Evolutionary conservation across 2,329 filamentous ascomycete genomes (phyloP).

Genomic region (Aspergillus brasiliensis): DNA sequence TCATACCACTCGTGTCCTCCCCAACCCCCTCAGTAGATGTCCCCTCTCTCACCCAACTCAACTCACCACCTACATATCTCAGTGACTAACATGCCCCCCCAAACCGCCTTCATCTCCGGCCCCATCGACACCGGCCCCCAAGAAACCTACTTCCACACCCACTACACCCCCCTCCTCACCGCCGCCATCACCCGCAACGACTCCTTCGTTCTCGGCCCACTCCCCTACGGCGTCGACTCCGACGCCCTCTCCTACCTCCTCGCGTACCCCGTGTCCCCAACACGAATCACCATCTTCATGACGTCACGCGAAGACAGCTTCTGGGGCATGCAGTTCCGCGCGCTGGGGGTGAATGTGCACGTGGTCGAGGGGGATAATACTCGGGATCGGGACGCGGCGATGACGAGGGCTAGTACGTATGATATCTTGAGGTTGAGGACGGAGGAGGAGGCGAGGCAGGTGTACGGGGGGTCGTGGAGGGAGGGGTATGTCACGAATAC

Average conservation of each 20-base stretch:
- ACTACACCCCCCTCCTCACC: constrained; percentile 31
- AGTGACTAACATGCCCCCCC: too few species aligned
- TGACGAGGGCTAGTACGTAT: constrained; percentile 36
- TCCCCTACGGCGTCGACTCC: constrained; percentile 27
- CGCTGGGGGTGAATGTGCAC: constrained; percentile 16
- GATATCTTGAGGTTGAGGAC: constrained; percentile 38
- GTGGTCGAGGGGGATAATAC: constrained; percentile 22
- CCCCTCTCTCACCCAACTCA: too few species aligned
- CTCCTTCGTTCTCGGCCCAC: constrained; percentile 28
- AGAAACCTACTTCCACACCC: constrained; percentile 29
- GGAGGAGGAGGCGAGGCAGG: constrained; percentile 25
- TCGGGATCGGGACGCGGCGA: constrained; percentile 33
- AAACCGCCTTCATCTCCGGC: constrained; percentile 37
- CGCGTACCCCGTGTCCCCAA: constrained; percentile 8
- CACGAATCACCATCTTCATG: constrained; percentile 28
- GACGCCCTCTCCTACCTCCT: constrained; percentile 23
- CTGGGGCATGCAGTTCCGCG: constrained; percentile 20
- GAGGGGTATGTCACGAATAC: constrained; percentile 36
- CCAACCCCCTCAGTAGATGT: too few species aligned
- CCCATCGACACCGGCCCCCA: constrained; percentile 31
- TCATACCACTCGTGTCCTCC: too few species aligned
- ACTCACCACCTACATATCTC: too few species aligned
- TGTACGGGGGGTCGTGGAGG: constrained; percentile 31
- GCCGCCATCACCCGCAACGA: constrained; percentile 21
- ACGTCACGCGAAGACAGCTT: constrained; percentile 25